Conservation (phyloP, 345 rosid species). For the Citrus inodora region DNA sequence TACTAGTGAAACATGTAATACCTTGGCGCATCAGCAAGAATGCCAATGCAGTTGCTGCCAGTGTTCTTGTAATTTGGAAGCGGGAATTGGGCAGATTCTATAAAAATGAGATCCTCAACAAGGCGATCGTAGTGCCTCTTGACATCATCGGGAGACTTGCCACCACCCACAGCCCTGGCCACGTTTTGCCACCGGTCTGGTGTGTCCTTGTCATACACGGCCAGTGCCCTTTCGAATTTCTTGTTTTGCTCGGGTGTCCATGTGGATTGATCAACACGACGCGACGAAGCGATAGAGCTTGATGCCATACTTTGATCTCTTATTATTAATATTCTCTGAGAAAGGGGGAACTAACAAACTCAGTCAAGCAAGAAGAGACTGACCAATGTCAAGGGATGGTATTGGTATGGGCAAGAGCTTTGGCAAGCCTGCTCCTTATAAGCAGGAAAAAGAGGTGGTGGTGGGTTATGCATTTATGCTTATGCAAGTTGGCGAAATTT, state of each 20-base stretch:
- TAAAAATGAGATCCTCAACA: conserved; percentile 66
- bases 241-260: conserved; percentile 86
- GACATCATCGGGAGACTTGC: conserved; percentile 75
- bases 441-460: conserved; percentile 19
- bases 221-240: conserved; percentile 83
- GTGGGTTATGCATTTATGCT: conserved; percentile 25
- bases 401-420: conserved; percentile 33
- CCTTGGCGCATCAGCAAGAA: conserved; percentile 39
- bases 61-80: conserved; percentile 53
- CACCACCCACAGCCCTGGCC: conserved; percentile 65
- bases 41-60: conserved; percentile 31
- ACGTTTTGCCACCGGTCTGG: conserved; percentile 96
- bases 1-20: conserved; percentile 3
- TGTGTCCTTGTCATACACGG: conserved; percentile 71
- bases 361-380: conserved; percentile 31
- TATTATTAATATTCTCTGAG: too few species aligned
- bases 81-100: conserved; percentile 70
- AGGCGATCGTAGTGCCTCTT: conserved; percentile 79
- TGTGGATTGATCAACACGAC: conserved; percentile 37
- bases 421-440: conserved; percentile 41
- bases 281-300: conserved; percentile 37
- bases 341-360: not conserved
- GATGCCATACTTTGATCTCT: conserved; percentile 30
- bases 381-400: conserved; percentile 36
- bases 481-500: conserved; percentile 37